Base-by-base conservation (phyloP, 1,139 yeast species). In the Yamadazyma kanchanaburiensis region DNA sequence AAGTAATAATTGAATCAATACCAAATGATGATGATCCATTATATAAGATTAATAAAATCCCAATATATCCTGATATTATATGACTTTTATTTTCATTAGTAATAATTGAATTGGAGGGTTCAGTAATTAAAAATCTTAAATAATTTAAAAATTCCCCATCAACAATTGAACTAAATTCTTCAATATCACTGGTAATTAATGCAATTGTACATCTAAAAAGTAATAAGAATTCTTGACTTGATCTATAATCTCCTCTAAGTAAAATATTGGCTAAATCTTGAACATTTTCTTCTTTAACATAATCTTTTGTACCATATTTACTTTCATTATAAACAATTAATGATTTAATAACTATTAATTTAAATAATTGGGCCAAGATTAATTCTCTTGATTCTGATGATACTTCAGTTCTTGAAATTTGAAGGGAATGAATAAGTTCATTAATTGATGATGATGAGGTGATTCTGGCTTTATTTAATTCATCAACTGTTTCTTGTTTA, bases 1-100 rank as follows among this genome's bases (percentile, higher is more conserved):
- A 60, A 25, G 51, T 54, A 15, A 68, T 49, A 31, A 56, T 60
- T 3, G 70, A 73, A 37, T 72, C 77, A 14, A 74, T 44, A 1
- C 78, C 77, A 45, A 64, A 70, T 28, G 70, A 65, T 8, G 75
- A 70, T 2, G 76, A 60, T 4, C 70, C 77, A 39, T 65, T 64
- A 41, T 70, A 65, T 16, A 73, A 52, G 2, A 72, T 60, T 32
- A 73, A 48, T n/a, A 69, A 46, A 24, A 71, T 48, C 4, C 64
- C 58, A 12, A 68, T 60, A 40, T 59, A 70, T 2, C 79, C 74
- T n/a, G 66, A 52, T 14, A 73, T 53, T 20, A 68, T 44, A 37
- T 58, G 55, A 6, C 72, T 53, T 42, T 69, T 65, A 37, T 63
- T 64, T 19, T 58, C 65, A 38, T 56, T 58, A 14, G 69, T 63